These are phyloP conservation scores for Tricholoma furcatifolium DNA, from an alignment of 768 basidiomycete genomes.

Conservation along the genomic window DNA sequence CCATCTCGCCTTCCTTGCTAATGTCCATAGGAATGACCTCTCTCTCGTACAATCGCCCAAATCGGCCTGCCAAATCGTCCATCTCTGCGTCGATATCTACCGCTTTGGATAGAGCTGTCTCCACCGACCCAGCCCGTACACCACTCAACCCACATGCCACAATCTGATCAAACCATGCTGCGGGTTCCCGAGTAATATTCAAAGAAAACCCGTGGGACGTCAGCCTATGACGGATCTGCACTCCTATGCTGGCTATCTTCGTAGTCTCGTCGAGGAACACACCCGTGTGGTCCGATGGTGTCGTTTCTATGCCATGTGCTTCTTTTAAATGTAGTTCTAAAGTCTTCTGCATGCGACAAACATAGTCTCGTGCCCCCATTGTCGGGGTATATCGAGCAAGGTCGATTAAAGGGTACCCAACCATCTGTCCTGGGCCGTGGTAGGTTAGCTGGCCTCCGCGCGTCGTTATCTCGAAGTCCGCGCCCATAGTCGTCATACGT, in stretches of 20 bases:
- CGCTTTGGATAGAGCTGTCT: conserved; percentile 36
- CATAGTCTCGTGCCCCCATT: conserved; percentile 75
- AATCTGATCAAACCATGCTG: conserved; percentile 82
- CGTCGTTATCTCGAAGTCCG: conserved; percentile 79
- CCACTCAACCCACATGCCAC: conserved; percentile 90
- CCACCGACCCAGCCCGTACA: conserved; percentile 75
- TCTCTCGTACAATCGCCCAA: conserved; percentile 48
- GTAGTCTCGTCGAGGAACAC: conserved; percentile 79
- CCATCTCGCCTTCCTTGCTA: conserved; percentile 44
- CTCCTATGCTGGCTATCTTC: conserved; percentile 95
- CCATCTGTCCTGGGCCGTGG: conserved; percentile 96
- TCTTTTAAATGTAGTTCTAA: conserved; percentile 62
- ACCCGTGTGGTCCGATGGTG: conserved; percentile 81
- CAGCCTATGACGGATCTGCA: conserved; percentile 91
- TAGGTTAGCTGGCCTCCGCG: conserved; percentile 95
- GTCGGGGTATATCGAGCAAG: conserved; percentile 76
- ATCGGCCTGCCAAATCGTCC: conserved; percentile 43
- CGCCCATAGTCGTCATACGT: conserved; percentile 75
- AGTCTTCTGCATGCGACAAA: conserved; percentile 76
- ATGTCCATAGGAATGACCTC: conserved; percentile 45
- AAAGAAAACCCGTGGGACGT: conserved; percentile 95
- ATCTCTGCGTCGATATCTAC: conserved; percentile 52
- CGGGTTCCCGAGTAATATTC: conserved; percentile 82
- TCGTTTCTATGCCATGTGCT: conserved; percentile 54
- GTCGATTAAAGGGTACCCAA: conserved; percentile 94